These are phyloP conservation scores for Zoysia pacifica DNA, from an alignment of 176 grass and related monocot species.

Conservation along the genomic window DNA sequence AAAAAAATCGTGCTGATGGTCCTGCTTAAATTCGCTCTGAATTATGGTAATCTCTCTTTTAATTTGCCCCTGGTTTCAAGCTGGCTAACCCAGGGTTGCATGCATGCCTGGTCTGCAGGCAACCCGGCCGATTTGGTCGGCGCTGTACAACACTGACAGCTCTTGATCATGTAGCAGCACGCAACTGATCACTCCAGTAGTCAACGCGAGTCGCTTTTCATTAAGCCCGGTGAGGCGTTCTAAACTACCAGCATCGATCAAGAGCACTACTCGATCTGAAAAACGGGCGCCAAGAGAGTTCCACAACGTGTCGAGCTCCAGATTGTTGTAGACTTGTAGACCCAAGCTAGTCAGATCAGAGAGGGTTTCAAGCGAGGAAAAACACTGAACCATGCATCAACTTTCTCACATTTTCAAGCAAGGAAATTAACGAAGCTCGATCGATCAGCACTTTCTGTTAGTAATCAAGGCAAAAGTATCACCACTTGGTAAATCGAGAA, in stretches of 20 bases:
- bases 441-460: slow-evolving; percentile 8
- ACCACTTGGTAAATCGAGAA: slow-evolving; percentile 20
- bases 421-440: too few species aligned
- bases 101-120: slow-evolving; percentile 23
- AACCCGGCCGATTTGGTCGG: slow-evolving; percentile 29
- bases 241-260: slow-evolving; percentile 2
- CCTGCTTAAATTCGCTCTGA: too few species aligned
- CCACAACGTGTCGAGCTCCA: slow-evolving; percentile 31
- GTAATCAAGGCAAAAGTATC: slow-evolving; percentile 21
- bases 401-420: background rate
- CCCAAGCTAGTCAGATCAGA: background rate
- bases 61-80: background rate
- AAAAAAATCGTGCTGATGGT: background rate
- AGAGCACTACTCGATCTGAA: background rate
- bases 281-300: slow-evolving; percentile 1
- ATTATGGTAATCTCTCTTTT: too few species aligned
- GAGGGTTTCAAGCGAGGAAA: slow-evolving; percentile 5
- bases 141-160: background rate
- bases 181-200: background rate
- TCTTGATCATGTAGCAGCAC: background rate
- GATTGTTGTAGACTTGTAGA: background rate
- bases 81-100: background rate
- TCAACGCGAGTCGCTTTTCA: slow-evolving; percentile 28
- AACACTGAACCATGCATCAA: slow-evolving; percentile 22
- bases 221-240: slow-evolving; percentile 34